phyloP scores from a whole-genome alignment of 495 filamentous ascomycete genomes.

The Lasiosphaeria ovina region DNA sequence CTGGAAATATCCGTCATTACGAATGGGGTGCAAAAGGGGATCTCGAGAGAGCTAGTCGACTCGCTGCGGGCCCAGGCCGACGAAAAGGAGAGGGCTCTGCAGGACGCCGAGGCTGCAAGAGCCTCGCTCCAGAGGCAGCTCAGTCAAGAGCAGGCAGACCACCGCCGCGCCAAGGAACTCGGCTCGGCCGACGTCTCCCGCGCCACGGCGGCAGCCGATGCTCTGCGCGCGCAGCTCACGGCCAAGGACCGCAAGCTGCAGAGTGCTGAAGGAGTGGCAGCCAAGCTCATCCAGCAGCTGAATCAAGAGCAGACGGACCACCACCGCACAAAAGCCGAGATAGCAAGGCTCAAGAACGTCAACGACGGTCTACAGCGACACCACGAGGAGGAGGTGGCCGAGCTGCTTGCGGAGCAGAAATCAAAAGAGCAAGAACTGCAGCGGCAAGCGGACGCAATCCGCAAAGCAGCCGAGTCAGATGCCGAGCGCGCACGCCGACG shows the following conservation, averaged over 20 bases:
- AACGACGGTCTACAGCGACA: conserved; percentile 69
- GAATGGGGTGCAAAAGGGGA: conserved; percentile 77
- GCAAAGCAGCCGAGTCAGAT: conserved; percentile 41
- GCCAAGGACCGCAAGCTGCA: conserved; percentile 62
- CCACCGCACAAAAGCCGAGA: conserved; percentile 67
- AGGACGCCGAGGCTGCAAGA: conserved; percentile 64
- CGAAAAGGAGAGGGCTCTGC: conserved; percentile 65
- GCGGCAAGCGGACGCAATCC: conserved; percentile 37
- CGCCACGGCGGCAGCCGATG: conserved; percentile 66
- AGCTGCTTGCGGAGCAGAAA: conserved; percentile 24
- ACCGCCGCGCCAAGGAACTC: conserved; percentile 68
- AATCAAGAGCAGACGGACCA: conserved; percentile 68
- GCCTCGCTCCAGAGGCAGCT: conserved; percentile 67
- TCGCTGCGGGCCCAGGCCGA: conserved; percentile 74
- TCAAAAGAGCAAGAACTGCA: conserved; percentile 47
- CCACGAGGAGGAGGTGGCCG: conserved; percentile 53
- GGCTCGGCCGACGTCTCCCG: conserved; percentile 58
- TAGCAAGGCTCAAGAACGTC: conserved; percentile 60
- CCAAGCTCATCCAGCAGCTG: conserved; percentile 61
- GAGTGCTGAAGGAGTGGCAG: conserved; percentile 59
- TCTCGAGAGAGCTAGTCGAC: conserved; percentile 82
- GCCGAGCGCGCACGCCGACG: conserved; percentile 30
- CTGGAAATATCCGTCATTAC: conserved; percentile 75
- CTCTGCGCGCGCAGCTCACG: conserved; percentile 66
- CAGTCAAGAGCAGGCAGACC: conserved; percentile 74